Evolutionary conservation across 305 asterid species (phyloP), one percentile per base, ranked within the genome.

Genomic region (Stenogyne calaminthoides): DNA sequence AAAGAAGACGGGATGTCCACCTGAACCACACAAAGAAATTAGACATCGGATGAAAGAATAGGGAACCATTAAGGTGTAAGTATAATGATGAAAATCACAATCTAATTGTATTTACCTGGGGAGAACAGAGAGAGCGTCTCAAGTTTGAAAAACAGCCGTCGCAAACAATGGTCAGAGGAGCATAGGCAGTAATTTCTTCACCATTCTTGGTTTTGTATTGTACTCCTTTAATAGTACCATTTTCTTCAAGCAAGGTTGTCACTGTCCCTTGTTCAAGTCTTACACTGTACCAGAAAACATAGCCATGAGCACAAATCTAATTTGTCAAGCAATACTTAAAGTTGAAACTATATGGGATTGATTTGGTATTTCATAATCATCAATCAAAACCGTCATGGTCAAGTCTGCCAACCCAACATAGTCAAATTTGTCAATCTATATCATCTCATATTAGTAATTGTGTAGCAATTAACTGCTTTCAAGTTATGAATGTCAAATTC

Each of bases 121-220:
- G 89, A 40, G 88, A 85, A 59, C 93, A 92, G 10, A 92, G 88
- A 68, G 89, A 73, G 46, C 91, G 83, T 70, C 98, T 79, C 82
- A 92, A 73, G 81, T 88, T 92, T 7, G 96, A 88, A 81, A 85
- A 91, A 70, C 96, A 86, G 18, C 96, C 97, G 67, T 91, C 96
- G 54, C 96, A 91, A 61, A 92, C 95, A 49, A 92, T 70, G 55
- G 96, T 92, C 56, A 90, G 93, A 56, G 98, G 96, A 67, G 96
- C 96, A 77, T 77, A 71, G 32, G 87, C 76, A 54, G 78, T 77
- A 49, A 81, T 32, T 74, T 80, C 88, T 62, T 82, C 84, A 51
- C 98, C 93, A 76, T 83, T 71, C 78, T 84, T 90, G 16, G 84
- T 86, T 82, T 85, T 92, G 82, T 92, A 92, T 15, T 80, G 86